A percentile compares a stretch with the other conserved stretches of the same genome.
phyloP scores from a whole-genome alignment of 225 moss, liverwort and hornwort genomes.

The Polytrichum formosum region DNA sequence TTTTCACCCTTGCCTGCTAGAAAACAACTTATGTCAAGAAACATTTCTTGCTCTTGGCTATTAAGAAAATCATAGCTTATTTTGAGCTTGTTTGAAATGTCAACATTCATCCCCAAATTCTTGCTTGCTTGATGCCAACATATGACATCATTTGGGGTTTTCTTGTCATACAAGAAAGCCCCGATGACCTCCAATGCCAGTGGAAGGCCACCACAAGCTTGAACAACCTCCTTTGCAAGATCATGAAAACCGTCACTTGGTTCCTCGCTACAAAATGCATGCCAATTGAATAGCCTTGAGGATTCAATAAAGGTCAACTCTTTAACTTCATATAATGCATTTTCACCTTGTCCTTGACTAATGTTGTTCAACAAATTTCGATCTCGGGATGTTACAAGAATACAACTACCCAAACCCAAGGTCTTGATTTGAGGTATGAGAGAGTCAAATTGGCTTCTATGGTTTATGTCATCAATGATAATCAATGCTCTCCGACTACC shows the following conservation, averaged over 20 bases:
- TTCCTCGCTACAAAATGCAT: slow-evolving; percentile 9
- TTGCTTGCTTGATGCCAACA: not conserved
- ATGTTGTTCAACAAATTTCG: not conserved
- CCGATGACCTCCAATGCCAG: not conserved
- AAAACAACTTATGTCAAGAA: slow-evolving; percentile 15
- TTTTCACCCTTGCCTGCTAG: slow-evolving; percentile 1
- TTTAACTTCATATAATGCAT: slow-evolving; percentile 2
- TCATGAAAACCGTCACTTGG: slow-evolving; percentile 6
- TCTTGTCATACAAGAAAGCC: slow-evolving; percentile 3
- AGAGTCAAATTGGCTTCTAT: not conserved
- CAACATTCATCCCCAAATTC: slow-evolving; percentile 7
- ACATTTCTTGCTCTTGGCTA: slow-evolving; percentile 6
- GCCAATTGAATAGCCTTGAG: slow-evolving; percentile 13
- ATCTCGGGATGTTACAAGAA: slow-evolving; percentile 10
- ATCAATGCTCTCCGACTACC: not conserved
- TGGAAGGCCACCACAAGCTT: slow-evolving; percentile 13
- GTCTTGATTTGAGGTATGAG: slow-evolving; percentile 1
- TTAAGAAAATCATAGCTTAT: slow-evolving; percentile 8
- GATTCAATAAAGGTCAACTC: not conserved
- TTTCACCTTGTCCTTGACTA: no score
- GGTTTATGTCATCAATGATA: not conserved
- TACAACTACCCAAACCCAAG: slow-evolving; percentile 1
- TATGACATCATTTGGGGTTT: not conserved
- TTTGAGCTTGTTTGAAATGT: slow-evolving; percentile 14
- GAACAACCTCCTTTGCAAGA: slow-evolving; percentile 13